Conservation (phyloP, 2,329 filamentous ascomycete genomes). For the Monilinia vaccinii-corymbosi region DNA sequence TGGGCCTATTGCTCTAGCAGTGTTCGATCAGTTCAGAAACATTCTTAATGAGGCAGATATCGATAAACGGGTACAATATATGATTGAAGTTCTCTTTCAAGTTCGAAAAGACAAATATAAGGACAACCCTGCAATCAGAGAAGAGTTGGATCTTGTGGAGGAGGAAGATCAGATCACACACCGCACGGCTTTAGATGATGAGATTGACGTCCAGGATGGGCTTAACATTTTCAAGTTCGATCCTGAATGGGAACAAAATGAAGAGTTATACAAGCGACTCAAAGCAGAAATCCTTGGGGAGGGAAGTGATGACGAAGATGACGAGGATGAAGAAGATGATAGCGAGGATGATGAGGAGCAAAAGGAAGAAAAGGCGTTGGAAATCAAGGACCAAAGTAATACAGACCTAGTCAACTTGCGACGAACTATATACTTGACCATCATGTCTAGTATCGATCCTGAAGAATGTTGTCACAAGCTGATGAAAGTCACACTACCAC, state of each 20-base stretch:
- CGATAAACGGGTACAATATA: constrained; percentile 97
- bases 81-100: constrained; percentile 97
- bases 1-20: constrained; percentile 71
- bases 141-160: constrained; percentile 90
- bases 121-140: constrained; percentile 81
- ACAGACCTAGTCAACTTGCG: constrained; percentile 90
- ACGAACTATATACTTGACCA: constrained; percentile 91
- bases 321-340: constrained; percentile 54
- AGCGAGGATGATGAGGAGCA: constrained; percentile 65
- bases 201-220: constrained; percentile 74
- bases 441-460: constrained; percentile 92
- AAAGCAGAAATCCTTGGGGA: constrained; percentile 93
- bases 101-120: constrained; percentile 95
- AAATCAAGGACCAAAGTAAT: constrained; percentile 97
- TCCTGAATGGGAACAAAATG: constrained; percentile 78
- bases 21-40: constrained; percentile 92
- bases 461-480: constrained; percentile 97
- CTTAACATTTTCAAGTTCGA: constrained; percentile 97
- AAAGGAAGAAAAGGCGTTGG: constrained; percentile 71
- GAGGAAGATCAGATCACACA: constrained; percentile 98
- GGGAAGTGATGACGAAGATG: constrained; percentile 74
- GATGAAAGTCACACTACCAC: constrained; percentile 83
- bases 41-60: constrained; percentile 96
- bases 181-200: constrained; percentile 69
- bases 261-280: constrained; percentile 79